Base-by-base conservation (phyloP, 306 rosid species). In the Rubus idaeus region DNA sequence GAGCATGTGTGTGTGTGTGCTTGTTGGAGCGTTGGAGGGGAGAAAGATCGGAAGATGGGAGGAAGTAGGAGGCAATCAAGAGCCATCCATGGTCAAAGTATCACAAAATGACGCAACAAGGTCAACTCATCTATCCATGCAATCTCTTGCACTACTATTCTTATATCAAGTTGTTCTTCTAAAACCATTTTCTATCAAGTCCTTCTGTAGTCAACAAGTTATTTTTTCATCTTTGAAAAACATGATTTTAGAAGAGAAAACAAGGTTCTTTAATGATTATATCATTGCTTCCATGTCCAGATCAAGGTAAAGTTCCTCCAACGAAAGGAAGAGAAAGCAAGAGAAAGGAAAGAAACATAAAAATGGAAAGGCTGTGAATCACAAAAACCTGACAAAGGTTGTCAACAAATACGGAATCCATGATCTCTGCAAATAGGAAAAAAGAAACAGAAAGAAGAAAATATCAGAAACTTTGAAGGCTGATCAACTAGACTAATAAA, bases 301-400 rank as follows among this genome's bases (percentile, higher is more conserved):
- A 77, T 55, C 41, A 42, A 21, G 39, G 52, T 41, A 69, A 57
- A 67, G 44, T 64, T 68, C 23, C 80, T 77, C 42, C 0, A 40
- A 60, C 51, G 37, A 58, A 18, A 14, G 21, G 37, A 39, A 45
- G 18, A 52, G 23, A 74, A 66, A 46, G 55, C 7, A 74, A 45
- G 18, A 52, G 23, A 74, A 66, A 46, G 55, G 4, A 74, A 42
- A 44, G 64, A 14, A 46, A 39, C 10, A n/a, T 30, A 73, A 65
- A 60, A 80, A 35, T 64, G 62, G 73, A 78, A 47, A n/a, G 73
- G 69, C 13, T 49, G 41, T 49, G 74, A 69, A 69, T 74, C 71
- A 60, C 67, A 84, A 63, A 70, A 78, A 96, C 99, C 99, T 96
- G 99, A 91, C 82, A 75, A 82, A 74, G 75, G 96, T 80, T 41